Evolutionary conservation across 129 eudicot species (phyloP), one percentile per base, ranked within the genome.

Genomic region (Arctium minus): DNA sequence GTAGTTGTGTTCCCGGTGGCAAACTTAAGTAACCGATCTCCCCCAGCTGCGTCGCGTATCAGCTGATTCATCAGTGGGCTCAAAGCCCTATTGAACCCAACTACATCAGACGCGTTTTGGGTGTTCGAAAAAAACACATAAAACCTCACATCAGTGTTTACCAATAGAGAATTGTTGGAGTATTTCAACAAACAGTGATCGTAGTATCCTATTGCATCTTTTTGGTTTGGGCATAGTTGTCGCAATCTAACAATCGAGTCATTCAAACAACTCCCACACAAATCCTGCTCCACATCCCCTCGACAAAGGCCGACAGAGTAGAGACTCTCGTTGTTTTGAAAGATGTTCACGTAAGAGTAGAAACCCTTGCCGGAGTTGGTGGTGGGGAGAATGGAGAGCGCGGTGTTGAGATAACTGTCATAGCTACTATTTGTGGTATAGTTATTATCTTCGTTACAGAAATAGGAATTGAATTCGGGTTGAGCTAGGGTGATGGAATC

Each of bases 91-190:
- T 78, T 64, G 62, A 78, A 78, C 56, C 17, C 35, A 2, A 17
- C 81, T 36, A 15, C 32, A 29, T 18, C 8, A 0, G 75, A 4
- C 1, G 62, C 74, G 10, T 74, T 73, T 2, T 5, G 5, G 0
- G 6, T 0, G 33, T 35, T 30, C 2, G 30, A 0, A 42, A 37
- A 1, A 29, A 0, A 5, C 5, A 2, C 9, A 1, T 30, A 35
- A 15, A 76, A 35, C 2, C 0, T 6, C 2, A 12, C 1, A 0
- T 33, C 74, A 11, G 42, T 36, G 1, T 2, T 74, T 1, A 72
- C 77, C 22, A 84, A n/a, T 0, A 85, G 64, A 36, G 76, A n/a
- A 4, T 30, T 53, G n/a, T 88, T 88, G 1, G 91, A 79, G 78
- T 85, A 88, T 6, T 84, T 82, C 6, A 88, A 0, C 76, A 70